A percentile compares a stretch with the other conserved stretches of the same genome.
Evolutionary conservation across 2,329 filamentous ascomycete species (phyloP).

Genomic region (Amauroascus verrucosus): DNA sequence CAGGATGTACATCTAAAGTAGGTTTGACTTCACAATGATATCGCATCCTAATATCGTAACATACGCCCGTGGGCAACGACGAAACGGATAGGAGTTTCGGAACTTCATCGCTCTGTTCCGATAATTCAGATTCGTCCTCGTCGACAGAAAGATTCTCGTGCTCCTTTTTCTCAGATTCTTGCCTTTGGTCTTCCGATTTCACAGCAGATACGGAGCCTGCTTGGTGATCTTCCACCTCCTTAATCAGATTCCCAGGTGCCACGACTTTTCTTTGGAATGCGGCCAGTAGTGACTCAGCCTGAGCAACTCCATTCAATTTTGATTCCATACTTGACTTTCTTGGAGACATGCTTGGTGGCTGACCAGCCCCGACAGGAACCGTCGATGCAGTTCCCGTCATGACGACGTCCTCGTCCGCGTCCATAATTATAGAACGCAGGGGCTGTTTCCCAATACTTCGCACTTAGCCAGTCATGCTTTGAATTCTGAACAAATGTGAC

Average conservation of each 20-base stretch:
- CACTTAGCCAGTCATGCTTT: slow-evolving; percentile 5
- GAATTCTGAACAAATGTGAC: background rate
- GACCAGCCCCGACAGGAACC: slow-evolving; percentile 17
- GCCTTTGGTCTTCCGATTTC: background rate
- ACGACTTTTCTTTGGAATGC: slow-evolving; percentile 19
- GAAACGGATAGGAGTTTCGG: slow-evolving; percentile 37
- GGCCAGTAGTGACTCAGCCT: slow-evolving; percentile 13
- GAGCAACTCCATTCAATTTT: slow-evolving; percentile 6
- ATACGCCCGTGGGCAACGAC: slow-evolving; percentile 61
- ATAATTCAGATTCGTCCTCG: slow-evolving; percentile 33
- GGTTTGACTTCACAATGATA: slow-evolving; percentile 77
- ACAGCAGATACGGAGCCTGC: background rate
- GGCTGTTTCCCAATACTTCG: background rate
- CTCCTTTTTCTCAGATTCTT: slow-evolving; percentile 15
- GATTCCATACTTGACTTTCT: slow-evolving; percentile 14
- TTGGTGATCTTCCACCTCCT: slow-evolving; percentile 13
- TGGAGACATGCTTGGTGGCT: slow-evolving; percentile 12
- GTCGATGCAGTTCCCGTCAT: slow-evolving; percentile 27
- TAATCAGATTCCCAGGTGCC: slow-evolving; percentile 14
- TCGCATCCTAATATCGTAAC: slow-evolving; percentile 92
- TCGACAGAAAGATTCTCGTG: background rate
- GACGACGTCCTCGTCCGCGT: slow-evolving; percentile 32
- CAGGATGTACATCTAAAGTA: slow-evolving; percentile 67
- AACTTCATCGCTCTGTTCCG: slow-evolving; percentile 23
- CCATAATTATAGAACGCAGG: slow-evolving; percentile 8